Evolutionary conservation across 1,139 yeast species (phyloP), one percentile per base, ranked within the genome.

Genomic region (Candida pseudoviswanathii): DNA sequence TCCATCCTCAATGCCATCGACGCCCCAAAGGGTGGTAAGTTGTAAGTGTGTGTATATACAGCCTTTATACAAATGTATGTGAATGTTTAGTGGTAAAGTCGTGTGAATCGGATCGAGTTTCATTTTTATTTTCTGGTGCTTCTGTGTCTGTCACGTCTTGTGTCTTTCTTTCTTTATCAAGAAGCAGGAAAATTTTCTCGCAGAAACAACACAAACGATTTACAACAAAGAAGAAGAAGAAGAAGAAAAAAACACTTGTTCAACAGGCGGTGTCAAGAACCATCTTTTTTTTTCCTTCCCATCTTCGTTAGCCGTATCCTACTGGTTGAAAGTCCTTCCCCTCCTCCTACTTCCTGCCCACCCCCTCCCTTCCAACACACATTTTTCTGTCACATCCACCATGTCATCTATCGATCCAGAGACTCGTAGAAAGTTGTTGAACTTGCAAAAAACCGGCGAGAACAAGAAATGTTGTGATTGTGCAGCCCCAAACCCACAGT

Each of bases 401-500:
- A 37, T 37, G 40, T 37, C 40, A 37, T 85, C 92, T 34, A 91
- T 90, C 54, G 96, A 90, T 66, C 96, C 97, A 27, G 96, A 89
- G 61, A 86, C 89, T 52, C 84, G 96, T 66, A 82, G 96, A 65
- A 86, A 89, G 67, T 78, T 92, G 51, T 74, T 91, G 56, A 82
- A 83, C 42, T 73, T 91, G 55, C 97, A 92, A 63, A 90, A 90
- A 66, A 75, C 77, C 44, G 96, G 94, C 41, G 85, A 78, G 24
- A 92, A 92, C 77, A 89, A 89, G 72, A 85, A 82, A 65, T 94
- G 99, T 71, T 87, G 90, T 66, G 99, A 94, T 70, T 95, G 99
- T 70, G 81, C 79, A 38, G 96, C 97, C 3, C 96, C 96, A 54
- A 92, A 92, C 66, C 99, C 99, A 6, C 97, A 95, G 63, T 94